phyloP scores from a whole-genome alignment of 2,329 filamentous ascomycete genomes.

The Phaeosphaeriaceae sp. region DNA sequence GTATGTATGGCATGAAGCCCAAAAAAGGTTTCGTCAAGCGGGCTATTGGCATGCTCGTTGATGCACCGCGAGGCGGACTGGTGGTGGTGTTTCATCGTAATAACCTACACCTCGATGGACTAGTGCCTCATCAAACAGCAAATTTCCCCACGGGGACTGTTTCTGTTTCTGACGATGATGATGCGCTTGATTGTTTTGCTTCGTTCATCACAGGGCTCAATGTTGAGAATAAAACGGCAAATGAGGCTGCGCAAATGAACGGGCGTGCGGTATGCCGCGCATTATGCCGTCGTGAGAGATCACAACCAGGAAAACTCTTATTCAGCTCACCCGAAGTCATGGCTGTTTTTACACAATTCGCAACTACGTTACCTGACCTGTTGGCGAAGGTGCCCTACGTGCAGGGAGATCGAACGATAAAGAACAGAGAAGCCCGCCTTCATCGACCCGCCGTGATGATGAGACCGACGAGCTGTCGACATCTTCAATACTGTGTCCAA shows the following conservation, averaged over 20 bases:
- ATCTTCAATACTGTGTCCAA: conserved; percentile 62
- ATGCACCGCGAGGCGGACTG: conserved; percentile 46
- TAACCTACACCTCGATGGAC: conserved; percentile 53
- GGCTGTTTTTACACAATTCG: conserved; percentile 57
- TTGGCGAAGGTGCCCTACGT: conserved; percentile 49
- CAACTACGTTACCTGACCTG: conserved; percentile 54
- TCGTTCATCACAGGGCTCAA: conserved; percentile 59
- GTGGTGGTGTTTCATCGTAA: conserved; percentile 65
- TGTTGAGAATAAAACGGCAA: conserved; percentile 38
- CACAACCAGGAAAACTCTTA: conserved; percentile 47
- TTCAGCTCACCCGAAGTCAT: conserved; percentile 61
- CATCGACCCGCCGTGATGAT: conserved; percentile 54
- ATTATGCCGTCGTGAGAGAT: conserved; percentile 51
- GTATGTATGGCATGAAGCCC: conserved; percentile 66
- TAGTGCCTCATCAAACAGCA: conserved; percentile 57
- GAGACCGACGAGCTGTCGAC: conserved; percentile 54
- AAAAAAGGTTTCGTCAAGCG: conserved; percentile 55
- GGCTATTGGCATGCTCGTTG: conserved; percentile 57
- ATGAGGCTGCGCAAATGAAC: conserved; percentile 42
- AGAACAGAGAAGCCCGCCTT: conserved; percentile 60
- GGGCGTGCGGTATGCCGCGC: conserved; percentile 63
- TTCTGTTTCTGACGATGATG: conserved; percentile 54
- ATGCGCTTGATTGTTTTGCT: conserved; percentile 58
- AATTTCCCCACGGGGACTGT: conserved; percentile 56
- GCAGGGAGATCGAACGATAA: conserved; percentile 46